Evolutionary conservation across 106 monocot genomes (phyloP).

Genomic region (Acorus gramineus): DNA sequence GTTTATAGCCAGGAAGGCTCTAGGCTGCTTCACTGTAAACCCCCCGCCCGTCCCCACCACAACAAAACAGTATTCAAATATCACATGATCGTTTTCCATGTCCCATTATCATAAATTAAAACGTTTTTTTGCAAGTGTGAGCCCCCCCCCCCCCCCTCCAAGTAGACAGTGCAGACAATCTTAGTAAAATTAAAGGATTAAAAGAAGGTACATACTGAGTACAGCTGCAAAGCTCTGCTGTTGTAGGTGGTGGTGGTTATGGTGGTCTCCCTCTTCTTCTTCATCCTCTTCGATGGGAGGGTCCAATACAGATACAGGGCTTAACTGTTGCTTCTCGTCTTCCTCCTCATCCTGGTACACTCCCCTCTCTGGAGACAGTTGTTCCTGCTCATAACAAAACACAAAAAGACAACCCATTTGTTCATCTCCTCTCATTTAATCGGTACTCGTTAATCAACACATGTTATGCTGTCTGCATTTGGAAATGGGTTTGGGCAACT

Average conservation of each 20-base stretch:
- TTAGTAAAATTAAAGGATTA: background rate
- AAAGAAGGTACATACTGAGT: slow-evolving; percentile 9
- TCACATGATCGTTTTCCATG: too few species aligned
- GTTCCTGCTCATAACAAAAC: slow-evolving; percentile 3
- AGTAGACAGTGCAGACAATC: too few species aligned
- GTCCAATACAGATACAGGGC: slow-evolving; percentile 32
- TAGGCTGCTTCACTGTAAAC: too few species aligned
- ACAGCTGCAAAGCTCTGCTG: slow-evolving; percentile 13
- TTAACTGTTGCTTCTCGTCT: slow-evolving; percentile 25
- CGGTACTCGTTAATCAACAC: too few species aligned
- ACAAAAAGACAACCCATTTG: background rate
- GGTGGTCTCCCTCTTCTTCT: slow-evolving; percentile 2
- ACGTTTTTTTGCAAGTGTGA: background rate
- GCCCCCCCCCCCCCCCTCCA: too few species aligned
- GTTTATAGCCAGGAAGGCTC: too few species aligned
- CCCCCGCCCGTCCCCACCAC: too few species aligned
- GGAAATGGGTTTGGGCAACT: too few species aligned
- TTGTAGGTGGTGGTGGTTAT: background rate
- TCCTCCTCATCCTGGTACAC: background rate
- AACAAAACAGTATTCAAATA: too few species aligned
- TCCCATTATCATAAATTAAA: background rate
- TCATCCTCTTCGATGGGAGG: slow-evolving; percentile 14
- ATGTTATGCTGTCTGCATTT: too few species aligned
- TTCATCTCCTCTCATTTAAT: too few species aligned
- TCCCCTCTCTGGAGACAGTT: slow-evolving; percentile 13